phyloP scores from a whole-genome alignment of 176 grass and related monocot genomes.

The Carex parvula region DNA sequence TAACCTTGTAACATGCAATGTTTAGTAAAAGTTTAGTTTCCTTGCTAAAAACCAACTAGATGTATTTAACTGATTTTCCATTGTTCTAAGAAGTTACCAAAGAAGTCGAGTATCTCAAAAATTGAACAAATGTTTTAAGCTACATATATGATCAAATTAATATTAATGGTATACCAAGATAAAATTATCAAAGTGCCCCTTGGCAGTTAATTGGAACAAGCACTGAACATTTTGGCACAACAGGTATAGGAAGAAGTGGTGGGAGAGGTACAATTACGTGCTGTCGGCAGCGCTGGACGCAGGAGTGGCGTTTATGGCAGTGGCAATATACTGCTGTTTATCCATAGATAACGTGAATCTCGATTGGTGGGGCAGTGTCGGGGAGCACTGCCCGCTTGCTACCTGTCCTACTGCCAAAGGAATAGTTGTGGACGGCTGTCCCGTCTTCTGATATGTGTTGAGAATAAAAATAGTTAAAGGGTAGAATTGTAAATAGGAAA shows the following conservation, averaged over 20 bases:
- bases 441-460: constrained; percentile 40
- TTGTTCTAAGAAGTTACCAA: background rate
- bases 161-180: background rate
- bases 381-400: constrained; percentile 73
- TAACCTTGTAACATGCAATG: background rate
- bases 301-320: constrained; percentile 84
- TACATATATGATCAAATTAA: background rate
- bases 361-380: constrained; percentile 56
- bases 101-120: background rate
- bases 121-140: background rate
- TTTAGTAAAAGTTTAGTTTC: background rate
- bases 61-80: background rate
- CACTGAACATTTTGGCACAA: background rate
- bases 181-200: background rate
- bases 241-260: constrained; percentile 66
- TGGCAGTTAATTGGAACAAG: background rate
- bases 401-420: constrained; percentile 71
- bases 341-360: constrained; percentile 36
- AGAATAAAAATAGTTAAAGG: no score
- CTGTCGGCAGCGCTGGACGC: constrained; percentile 76
- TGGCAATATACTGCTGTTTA: constrained; percentile 68
- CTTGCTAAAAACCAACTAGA: background rate
- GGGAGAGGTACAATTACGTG: constrained; percentile 92
- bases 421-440: constrained; percentile 48
- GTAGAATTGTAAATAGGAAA: no score